These are phyloP conservation scores for Candida yuanshanica DNA, from an alignment of 805 yeast genomes.

Conservation along the genomic window DNA sequence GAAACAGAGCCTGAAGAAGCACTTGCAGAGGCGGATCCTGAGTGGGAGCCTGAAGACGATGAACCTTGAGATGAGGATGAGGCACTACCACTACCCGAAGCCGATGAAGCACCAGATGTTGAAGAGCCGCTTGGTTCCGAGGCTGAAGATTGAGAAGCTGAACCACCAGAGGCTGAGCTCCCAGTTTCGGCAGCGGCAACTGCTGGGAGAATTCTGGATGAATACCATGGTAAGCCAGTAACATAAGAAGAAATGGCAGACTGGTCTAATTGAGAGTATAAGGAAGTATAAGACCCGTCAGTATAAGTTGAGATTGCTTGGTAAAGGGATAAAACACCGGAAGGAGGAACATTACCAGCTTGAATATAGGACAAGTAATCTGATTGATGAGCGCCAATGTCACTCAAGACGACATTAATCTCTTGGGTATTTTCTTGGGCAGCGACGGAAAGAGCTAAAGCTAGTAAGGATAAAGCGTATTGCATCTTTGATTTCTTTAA, in stretches of 20 bases:
- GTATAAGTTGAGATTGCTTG: constrained; percentile 26
- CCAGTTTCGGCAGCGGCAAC: constrained; percentile 14
- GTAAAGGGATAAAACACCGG: constrained; percentile 24
- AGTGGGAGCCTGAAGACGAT: constrained; percentile 1
- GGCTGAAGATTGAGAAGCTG: neutral
- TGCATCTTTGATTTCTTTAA: neutral
- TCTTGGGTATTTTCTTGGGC: constrained; percentile 5
- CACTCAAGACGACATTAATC: constrained; percentile 9
- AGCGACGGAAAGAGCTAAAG: constrained; percentile 3
- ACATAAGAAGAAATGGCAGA: constrained; percentile 23
- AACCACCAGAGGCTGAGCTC: constrained; percentile 3
- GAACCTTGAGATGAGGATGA: constrained; percentile 31
- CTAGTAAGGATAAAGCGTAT: constrained; percentile 2
- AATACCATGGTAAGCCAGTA: constrained; percentile 29
- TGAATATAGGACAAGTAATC: constrained; percentile 20
- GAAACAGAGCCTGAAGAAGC: constrained; percentile 9
- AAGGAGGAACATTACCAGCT: constrained; percentile 24
- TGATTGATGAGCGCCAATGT: constrained; percentile 13
- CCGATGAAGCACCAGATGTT: constrained; percentile 27
- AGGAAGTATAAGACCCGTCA: constrained; percentile 29
- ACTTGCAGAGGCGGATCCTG: constrained; percentile 6
- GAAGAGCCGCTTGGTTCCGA: constrained; percentile 1
- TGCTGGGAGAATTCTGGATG: constrained; percentile 13
- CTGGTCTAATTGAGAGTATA: constrained; percentile 24
- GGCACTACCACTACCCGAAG: constrained; percentile 59